Conservation (phyloP, 148 eudicot genomes). For the Spergularia marina region DNA sequence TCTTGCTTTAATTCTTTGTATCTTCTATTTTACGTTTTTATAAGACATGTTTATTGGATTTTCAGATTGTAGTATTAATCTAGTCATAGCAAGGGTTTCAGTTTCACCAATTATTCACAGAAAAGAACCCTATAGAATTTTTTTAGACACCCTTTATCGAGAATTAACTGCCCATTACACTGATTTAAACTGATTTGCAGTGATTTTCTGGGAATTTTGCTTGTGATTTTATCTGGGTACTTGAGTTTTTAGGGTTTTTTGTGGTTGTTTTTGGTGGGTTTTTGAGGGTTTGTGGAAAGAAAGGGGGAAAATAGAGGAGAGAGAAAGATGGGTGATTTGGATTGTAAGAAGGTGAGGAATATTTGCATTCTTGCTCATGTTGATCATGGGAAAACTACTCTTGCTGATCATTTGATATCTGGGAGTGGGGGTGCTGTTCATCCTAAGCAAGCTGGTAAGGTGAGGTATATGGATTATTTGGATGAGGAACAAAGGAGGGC, state of each 20-base stretch:
- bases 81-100: neutral
- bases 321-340: slow-evolving; percentile 36
- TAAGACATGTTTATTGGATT: slow-evolving; percentile 7
- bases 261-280: neutral
- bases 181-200: neutral
- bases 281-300: neutral
- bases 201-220: neutral
- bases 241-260: slow-evolving; percentile 5
- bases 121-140: slow-evolving; percentile 15
- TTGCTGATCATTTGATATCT: slow-evolving; percentile 93
- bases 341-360: slow-evolving; percentile 51
- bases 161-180: neutral
- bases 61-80: slow-evolving; percentile 1
- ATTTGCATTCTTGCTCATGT: slow-evolving; percentile 96
- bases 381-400: slow-evolving; percentile 93
- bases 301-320: neutral
- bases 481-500: slow-evolving; percentile 96
- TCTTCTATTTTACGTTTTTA: neutral
- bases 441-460: slow-evolving; percentile 83
- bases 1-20: neutral
- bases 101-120: slow-evolving; percentile 11
- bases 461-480: slow-evolving; percentile 78
- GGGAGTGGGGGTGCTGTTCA: slow-evolving; percentile 75
- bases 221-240: slow-evolving; percentile 9
- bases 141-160: neutral